phyloP scores from a whole-genome alignment of 192 early-diverging fungal species.

The Coemansia sp. region DNA sequence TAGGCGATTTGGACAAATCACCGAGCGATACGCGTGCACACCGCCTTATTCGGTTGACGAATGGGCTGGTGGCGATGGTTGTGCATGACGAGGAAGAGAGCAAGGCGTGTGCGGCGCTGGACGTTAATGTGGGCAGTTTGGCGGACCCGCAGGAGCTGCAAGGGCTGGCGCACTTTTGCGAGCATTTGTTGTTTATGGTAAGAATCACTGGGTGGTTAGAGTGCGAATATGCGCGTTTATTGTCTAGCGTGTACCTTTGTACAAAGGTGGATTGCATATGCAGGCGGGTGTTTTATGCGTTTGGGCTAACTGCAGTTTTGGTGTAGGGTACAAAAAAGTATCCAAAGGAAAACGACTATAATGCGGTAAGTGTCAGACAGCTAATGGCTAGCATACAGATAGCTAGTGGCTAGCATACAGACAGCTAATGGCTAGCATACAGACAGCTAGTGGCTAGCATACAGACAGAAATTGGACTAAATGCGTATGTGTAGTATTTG shows the following conservation, averaged over 20 bases:
- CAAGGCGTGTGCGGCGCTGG: slow-evolving; percentile 66
- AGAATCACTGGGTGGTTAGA: slow-evolving; percentile 1
- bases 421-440: no score
- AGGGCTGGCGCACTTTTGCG: slow-evolving; percentile 79
- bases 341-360: slow-evolving; percentile 76
- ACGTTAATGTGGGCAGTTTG: slow-evolving; percentile 71
- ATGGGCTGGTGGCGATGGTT: slow-evolving; percentile 62
- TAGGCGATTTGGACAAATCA: slow-evolving; percentile 56
- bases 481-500: slow-evolving; percentile 25
- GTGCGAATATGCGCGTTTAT: neutral
- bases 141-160: slow-evolving; percentile 67
- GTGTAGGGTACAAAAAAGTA: slow-evolving; percentile 67
- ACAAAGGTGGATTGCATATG: neutral
- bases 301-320: neutral
- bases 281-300: neutral
- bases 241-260: neutral
- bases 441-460: no score
- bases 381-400: no score
- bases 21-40: slow-evolving; percentile 66
- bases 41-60: slow-evolving; percentile 59
- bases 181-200: slow-evolving; percentile 75
- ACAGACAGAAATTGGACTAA: neutral
- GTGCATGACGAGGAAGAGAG: slow-evolving; percentile 62
- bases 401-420: no score
- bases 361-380: slow-evolving; percentile 24